phyloP scores from a whole-genome alignment of 2,329 filamentous ascomycete species.

The Fusarium neocosmosporiellum region DNA sequence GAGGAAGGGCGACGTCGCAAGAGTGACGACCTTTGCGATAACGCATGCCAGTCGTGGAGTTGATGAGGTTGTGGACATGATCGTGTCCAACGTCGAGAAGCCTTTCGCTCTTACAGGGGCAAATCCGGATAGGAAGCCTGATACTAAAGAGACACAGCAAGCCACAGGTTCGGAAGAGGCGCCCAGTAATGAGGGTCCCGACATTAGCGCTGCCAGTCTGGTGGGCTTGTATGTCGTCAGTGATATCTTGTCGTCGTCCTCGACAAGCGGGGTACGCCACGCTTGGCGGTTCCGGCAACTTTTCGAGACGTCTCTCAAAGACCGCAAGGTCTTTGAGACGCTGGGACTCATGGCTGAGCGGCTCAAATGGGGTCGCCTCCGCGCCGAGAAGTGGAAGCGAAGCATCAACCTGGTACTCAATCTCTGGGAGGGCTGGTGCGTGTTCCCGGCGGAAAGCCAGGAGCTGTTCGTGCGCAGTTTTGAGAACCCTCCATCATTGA shows the following conservation, averaged over 20 bases:
- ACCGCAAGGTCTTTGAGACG: slow-evolving; percentile 77
- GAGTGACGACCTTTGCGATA: slow-evolving; percentile 89
- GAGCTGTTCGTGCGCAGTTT: slow-evolving; percentile 78
- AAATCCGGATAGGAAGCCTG: slow-evolving; percentile 66
- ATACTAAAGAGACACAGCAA: slow-evolving; percentile 47
- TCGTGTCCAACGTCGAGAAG: slow-evolving; percentile 82
- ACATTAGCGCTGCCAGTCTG: slow-evolving; percentile 78
- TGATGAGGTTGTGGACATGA: slow-evolving; percentile 90
- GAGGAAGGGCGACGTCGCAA: slow-evolving; percentile 85
- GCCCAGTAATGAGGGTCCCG: slow-evolving; percentile 59
- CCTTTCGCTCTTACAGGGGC: slow-evolving; percentile 80
- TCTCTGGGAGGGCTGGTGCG: slow-evolving; percentile 78
- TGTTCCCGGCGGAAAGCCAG: slow-evolving; percentile 80
- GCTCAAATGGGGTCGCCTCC: slow-evolving; percentile 81
- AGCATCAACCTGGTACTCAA: slow-evolving; percentile 76
- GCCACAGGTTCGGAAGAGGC: slow-evolving; percentile 46
- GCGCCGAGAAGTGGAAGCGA: slow-evolving; percentile 86
- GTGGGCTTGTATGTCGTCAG: slow-evolving; percentile 82
- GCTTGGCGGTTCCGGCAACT: slow-evolving; percentile 88
- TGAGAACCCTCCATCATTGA: slow-evolving; percentile 70
- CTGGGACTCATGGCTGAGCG: slow-evolving; percentile 80
- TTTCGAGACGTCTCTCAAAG: slow-evolving; percentile 78
- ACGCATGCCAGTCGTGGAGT: slow-evolving; percentile 86
- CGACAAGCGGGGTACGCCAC: slow-evolving; percentile 81
- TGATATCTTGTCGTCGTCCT: slow-evolving; percentile 83